phyloP scores from a whole-genome alignment of 768 basidiomycete genomes.

The Cyclocybe cylindracea region DNA sequence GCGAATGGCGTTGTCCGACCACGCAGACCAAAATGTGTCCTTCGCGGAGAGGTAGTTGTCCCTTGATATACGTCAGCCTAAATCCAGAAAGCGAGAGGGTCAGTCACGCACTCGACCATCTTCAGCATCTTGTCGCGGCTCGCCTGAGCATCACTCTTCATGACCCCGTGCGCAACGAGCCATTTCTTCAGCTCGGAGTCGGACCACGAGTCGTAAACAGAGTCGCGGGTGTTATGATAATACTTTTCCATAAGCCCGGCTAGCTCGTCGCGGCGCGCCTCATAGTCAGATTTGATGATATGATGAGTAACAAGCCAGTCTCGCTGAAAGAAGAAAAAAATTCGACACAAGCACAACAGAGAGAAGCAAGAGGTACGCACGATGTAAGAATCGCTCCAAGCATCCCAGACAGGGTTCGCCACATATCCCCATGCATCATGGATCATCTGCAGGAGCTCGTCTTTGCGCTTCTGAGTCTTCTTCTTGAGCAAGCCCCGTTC shows the following conservation, averaged over 20 bases:
- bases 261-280: constrained; percentile 64
- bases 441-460: constrained; percentile 72
- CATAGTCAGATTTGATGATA: constrained; percentile 55
- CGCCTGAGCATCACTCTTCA: constrained; percentile 71
- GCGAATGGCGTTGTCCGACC: constrained; percentile 74
- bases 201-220: constrained; percentile 69
- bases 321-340: constrained; percentile 41
- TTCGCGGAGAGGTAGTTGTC: constrained; percentile 67
- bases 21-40: constrained; percentile 64
- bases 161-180: constrained; percentile 72
- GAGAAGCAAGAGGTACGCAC: constrained; percentile 37
- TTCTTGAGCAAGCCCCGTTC: constrained; percentile 73
- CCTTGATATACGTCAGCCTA: constrained; percentile 30
- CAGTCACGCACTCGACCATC: constrained; percentile 56
- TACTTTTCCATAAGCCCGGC: constrained; percentile 72
- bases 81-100: background rate
- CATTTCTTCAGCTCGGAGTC: constrained; percentile 77
- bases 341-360: background rate
- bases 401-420: constrained; percentile 70
- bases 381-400: constrained; percentile 87
- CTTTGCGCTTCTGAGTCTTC: constrained; percentile 55
- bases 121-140: constrained; percentile 77
- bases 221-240: constrained; percentile 63
- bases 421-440: constrained; percentile 64
- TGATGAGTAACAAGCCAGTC: constrained; percentile 84